Conservation (phyloP, 176 grass and related monocot species). For the Carex kokanica region DNA sequence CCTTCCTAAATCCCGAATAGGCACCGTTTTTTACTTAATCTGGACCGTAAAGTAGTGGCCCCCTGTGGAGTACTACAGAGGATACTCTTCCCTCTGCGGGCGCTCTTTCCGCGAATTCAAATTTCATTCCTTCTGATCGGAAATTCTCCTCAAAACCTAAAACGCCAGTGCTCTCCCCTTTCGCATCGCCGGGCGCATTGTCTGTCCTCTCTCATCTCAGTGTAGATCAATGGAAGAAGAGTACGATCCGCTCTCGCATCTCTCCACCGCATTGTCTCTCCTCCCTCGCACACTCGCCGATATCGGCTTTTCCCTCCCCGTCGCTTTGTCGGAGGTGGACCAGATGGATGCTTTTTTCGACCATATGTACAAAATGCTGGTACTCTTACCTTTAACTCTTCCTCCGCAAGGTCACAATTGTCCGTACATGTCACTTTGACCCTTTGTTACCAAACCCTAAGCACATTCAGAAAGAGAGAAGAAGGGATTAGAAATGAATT, state of each 20-base stretch:
- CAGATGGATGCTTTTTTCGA: neutral
- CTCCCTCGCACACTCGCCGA: neutral
- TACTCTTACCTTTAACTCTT: neutral
- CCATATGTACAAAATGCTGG: neutral
- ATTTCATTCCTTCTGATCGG: no score
- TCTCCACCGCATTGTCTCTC: conserved; percentile 6
- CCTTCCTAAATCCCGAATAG: no score
- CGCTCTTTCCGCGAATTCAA: no score
- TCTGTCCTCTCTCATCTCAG: no score
- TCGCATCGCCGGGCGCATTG: no score
- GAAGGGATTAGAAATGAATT: neutral
- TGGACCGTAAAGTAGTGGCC: no score
- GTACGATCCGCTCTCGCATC: neutral
- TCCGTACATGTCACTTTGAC: neutral
- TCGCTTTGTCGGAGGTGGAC: neutral
- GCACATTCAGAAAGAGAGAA: neutral
- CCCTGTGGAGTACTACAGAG: no score
- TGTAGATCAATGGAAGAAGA: neutral
- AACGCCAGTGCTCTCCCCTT: no score
- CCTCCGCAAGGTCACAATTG: neutral
- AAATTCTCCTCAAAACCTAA: no score
- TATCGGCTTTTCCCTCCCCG: neutral
- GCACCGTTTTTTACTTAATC: no score
- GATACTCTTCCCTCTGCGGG: no score
- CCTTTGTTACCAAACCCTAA: neutral